These are phyloP conservation scores for Pholiota molesta DNA, from an alignment of 768 basidiomycete genomes.

Conservation along the genomic window DNA sequence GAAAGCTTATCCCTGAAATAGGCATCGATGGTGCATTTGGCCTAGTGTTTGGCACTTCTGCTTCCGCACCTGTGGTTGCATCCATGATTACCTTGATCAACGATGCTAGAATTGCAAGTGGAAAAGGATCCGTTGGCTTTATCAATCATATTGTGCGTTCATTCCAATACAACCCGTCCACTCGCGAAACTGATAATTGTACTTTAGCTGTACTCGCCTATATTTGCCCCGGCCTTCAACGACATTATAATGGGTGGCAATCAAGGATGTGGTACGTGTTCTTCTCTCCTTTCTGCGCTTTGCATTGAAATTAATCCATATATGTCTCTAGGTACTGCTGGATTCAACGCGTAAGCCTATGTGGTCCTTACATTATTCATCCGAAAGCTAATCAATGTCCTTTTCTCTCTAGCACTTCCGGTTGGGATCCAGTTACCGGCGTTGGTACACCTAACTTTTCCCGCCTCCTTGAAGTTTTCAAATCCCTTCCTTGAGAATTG, in stretches of 20 bases:
- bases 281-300: not conserved
- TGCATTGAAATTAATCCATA: not conserved
- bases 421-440: constrained; percentile 48
- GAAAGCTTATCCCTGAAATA: constrained; percentile 6
- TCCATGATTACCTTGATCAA: constrained; percentile 55
- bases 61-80: constrained; percentile 39
- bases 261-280: constrained; percentile 22
- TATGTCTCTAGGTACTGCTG: constrained; percentile 29
- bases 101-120: constrained; percentile 46
- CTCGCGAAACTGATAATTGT: not conserved
- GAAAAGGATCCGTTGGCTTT: constrained; percentile 50
- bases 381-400: too few species aligned
- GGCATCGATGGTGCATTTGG: constrained; percentile 39
- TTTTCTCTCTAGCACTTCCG: constrained; percentile 28
- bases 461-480: constrained; percentile 21
- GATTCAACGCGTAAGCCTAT: constrained; percentile 35
- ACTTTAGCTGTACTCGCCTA: constrained; percentile 21
- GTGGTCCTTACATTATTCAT: not conserved
- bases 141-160: constrained; percentile 44
- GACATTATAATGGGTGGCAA: constrained; percentile 27
- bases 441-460: constrained; percentile 41
- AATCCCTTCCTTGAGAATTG: constrained; percentile 21
- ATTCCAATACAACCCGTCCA: not conserved
- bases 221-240: constrained; percentile 25
- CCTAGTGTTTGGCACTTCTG: constrained; percentile 45